These are phyloP conservation scores for Phytopythium litorale DNA, from an alignment of 352 stramenopile species.

Conservation along the genomic window DNA sequence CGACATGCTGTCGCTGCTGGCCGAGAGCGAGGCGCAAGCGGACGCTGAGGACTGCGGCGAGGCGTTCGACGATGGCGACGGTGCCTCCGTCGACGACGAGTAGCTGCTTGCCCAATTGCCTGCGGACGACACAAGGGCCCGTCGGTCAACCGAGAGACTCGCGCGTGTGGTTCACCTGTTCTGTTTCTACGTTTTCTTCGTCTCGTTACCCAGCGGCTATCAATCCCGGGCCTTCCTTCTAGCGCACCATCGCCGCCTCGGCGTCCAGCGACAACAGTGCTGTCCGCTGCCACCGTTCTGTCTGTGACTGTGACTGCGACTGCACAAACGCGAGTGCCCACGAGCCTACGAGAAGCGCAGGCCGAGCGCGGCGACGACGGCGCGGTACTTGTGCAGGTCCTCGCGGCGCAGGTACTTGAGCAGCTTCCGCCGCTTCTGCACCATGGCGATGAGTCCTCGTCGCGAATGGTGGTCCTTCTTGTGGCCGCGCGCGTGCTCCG, in stretches of 20 bases:
- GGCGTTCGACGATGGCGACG: slow-evolving; percentile 18
- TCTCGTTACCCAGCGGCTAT: not conserved
- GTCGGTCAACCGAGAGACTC: not conserved
- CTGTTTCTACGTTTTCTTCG: not conserved
- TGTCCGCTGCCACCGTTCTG: not conserved
- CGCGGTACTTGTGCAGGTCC: slow-evolving; percentile 77
- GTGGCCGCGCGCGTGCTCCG: slow-evolving; percentile 65
- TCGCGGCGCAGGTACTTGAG: slow-evolving; percentile 83
- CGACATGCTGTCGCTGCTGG: slow-evolving; percentile 79
- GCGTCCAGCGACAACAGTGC: not conserved
- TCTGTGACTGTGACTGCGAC: not conserved
- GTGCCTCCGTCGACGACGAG: slow-evolving; percentile 12
- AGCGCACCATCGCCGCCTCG: not conserved
- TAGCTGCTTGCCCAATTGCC: not conserved
- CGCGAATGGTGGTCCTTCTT: slow-evolving; percentile 89
- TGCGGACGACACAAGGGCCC: not conserved
- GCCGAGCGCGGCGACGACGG: slow-evolving; percentile 69
- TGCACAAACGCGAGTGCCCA: not conserved
- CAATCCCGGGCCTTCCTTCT: not conserved
- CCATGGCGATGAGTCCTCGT: slow-evolving; percentile 81
- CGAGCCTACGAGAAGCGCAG: slow-evolving; percentile 61
- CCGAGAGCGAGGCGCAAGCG: slow-evolving; percentile 34
- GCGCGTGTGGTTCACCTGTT: slow-evolving; percentile 4
- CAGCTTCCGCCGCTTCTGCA: slow-evolving; percentile 83
- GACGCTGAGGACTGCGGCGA: slow-evolving; percentile 24